Evolutionary conservation across 164 flowering plant genomes (phyloP), one percentile per base, ranked within the genome.

Genomic region (Malania oleifera): DNA sequence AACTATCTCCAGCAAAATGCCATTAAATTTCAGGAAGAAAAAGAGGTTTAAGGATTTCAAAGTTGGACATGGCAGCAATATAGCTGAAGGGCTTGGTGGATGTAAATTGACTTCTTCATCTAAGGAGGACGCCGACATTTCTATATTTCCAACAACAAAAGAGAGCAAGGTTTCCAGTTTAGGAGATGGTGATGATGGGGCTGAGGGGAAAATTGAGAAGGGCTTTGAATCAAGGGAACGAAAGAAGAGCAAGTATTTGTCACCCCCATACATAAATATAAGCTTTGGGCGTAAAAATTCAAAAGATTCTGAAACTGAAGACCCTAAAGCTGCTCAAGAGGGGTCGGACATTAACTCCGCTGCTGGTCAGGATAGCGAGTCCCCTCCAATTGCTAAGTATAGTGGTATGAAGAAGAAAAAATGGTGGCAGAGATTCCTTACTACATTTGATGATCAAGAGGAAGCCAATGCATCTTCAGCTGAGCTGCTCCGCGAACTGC

Each of bases 191-290:
- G 76, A 48, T 44, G 37, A 41, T 34, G 62, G 49, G 48, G 46
- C 17, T n/a, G 62, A 65, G 18, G 69, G 62, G 31, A 72, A 67
- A 25, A 59, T 41, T 62, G 68, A 38, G 7, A 73, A 62, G 57
- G 55, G 74, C 13, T 56, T 46, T 62, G 80, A 74, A 13, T 69
- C 73, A 10, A 75, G 96, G 77, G 81, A 75, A 62, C 63, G 92
- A 51, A 88, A 75, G 77, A 91, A 75, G 80, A 91, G 98, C 87
- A 88, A 75, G 80, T 91, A 83, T 63, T 68, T 91, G 61, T 86
- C 96, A 2, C 81, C 75, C 66, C 91, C 98, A 23, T 85, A 79
- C 58, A 68, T 82, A 13, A 72, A 67, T 45, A 35, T 63, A 8
- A 31, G 63, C 61, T 60, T 28, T 56, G 74, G 59, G 14, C 44